Evolutionary conservation across 2,329 filamentous ascomycete species (phyloP), one percentile per base, ranked within the genome.

Genomic region (Septoria linicola): DNA sequence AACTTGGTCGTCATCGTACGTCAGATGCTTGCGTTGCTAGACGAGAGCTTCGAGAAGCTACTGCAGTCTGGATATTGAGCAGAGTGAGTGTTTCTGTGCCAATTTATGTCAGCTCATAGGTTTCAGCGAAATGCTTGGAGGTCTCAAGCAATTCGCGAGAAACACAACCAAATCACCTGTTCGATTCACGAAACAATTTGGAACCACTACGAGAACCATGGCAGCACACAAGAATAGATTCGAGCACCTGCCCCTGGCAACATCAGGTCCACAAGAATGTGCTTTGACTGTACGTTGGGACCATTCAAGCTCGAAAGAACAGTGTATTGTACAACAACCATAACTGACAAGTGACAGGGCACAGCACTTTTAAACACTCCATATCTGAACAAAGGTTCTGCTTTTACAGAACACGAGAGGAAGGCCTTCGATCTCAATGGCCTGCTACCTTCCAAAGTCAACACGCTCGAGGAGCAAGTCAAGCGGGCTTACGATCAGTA

Each of bases 351-450:
- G 16, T 35, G 13, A 8, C 2, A 36, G 34, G 34, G 34, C 3
- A 36, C 48, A 11, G 75, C 79, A 0, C 72, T 89, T 4, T 75
- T 89, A 7, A 80, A 82, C 53, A 81, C 80, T 8, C 77, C 84
- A 1, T 83, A 80, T 61, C 84, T 89, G 72, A 95, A 95, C 73
- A 93, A 93, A 69, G 89, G 89, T 23, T 89, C 88, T 2, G 88
- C 83, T 0, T 92, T 92, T 60, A 79, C 86, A 0, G 62, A 73
- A 0, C 72, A 87, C 21, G 89, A 95, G 64, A 81, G 89, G 8
- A 71, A 73, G 2, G 72, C 73, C 0, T 95, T 95, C 68, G 80
- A 81, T 25, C 79, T 95, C 1, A 78, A 82, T 14, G 87, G 89
- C 3, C 72, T 95, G 5, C 74, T 95, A 0, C 90, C 90, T 0